Conservation (phyloP, 225 moss, liverwort and hornwort genomes). For the Rhytidiadelphus loreus region DNA sequence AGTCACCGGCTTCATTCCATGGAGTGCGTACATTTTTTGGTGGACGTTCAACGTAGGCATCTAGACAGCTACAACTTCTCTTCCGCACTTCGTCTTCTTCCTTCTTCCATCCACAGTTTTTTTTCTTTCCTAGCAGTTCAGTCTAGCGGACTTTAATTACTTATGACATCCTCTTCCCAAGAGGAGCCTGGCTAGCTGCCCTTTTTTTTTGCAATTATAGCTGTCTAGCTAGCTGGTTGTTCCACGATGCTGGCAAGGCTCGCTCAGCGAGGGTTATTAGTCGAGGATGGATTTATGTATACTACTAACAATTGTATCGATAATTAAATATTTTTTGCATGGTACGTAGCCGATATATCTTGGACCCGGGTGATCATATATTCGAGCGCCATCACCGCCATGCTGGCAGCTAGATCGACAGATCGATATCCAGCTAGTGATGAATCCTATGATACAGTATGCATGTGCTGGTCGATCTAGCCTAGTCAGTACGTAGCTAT, state of each 20-base stretch:
- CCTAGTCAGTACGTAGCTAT: neutral
- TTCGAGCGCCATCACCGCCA: neutral
- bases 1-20: conserved; percentile 1
- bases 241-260: conserved; percentile 1
- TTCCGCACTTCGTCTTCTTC: neutral
- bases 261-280: neutral
- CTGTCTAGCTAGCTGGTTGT: conserved; percentile 1
- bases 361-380: neutral
- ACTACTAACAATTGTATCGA: conserved; percentile 4
- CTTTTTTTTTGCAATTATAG: conserved; percentile 8
- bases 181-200: neutral
- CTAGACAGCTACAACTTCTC: neutral
- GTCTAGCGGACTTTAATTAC: neutral
- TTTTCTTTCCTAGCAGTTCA: neutral
- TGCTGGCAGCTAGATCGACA: neutral
- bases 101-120: neutral
- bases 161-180: neutral
- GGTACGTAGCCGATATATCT: neutral
- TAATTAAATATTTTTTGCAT: neutral
- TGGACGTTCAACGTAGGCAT: conserved; percentile 1
- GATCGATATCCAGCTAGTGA: neutral
- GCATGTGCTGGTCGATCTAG: neutral
- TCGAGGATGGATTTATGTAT: neutral
- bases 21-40: neutral
- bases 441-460: neutral